Conservation (phyloP, 2,329 filamentous ascomycete genomes). For the Cladophialophora psammophila region DNA sequence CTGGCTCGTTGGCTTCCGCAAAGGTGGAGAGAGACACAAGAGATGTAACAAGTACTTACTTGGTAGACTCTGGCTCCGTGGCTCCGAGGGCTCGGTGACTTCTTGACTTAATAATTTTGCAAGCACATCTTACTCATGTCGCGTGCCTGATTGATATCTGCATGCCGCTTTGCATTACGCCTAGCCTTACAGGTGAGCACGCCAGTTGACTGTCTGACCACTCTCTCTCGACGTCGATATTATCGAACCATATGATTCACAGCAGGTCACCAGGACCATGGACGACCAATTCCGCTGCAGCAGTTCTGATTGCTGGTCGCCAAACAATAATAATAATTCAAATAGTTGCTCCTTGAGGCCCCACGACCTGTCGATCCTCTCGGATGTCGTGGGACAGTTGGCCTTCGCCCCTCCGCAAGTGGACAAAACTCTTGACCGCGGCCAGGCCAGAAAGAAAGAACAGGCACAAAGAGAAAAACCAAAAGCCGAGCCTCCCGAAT, state of each 20-base stretch:
- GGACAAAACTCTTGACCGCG: neutral
- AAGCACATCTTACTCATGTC: constrained; percentile 21
- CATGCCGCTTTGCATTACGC: neutral
- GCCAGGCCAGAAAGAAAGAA: neutral
- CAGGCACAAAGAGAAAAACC: neutral
- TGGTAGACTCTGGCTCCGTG: neutral
- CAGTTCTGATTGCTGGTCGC: neutral
- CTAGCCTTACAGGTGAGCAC: neutral
- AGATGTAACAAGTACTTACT: neutral
- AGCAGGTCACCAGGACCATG: constrained; percentile 1
- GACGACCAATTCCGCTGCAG: neutral
- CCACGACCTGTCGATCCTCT: neutral
- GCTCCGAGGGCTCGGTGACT: neutral
- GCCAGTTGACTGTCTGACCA: neutral
- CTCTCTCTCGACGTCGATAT: neutral
- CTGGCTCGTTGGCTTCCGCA: neutral
- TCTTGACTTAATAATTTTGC: constrained; percentile 4
- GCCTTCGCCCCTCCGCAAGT: neutral
- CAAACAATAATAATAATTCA: neutral
- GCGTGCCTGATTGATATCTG: constrained; percentile 21
- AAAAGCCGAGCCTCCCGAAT: constrained; percentile 19
- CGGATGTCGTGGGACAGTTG: constrained; percentile 6
- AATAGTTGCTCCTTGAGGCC: neutral
- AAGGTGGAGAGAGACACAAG: neutral
- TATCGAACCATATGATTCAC: constrained; percentile 1